These are phyloP conservation scores for Ceratobasidium sp. DNA, from an alignment of 1,284 basidiomycete species.

Conservation along the genomic window DNA sequence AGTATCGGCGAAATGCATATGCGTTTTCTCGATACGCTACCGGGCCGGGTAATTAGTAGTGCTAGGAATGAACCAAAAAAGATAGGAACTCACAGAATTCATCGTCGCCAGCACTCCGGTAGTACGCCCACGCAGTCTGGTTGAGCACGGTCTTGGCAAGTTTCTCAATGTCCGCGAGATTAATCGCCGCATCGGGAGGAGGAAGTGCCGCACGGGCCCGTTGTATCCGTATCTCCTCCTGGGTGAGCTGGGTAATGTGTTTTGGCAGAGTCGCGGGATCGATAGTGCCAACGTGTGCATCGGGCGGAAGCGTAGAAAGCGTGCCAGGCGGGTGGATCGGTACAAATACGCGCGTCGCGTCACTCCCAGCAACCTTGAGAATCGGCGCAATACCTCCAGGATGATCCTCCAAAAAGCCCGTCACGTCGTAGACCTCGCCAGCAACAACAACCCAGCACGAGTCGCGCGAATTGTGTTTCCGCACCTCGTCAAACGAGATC, in stretches of 20 bases:
- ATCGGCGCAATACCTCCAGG: slow-evolving; percentile 65
- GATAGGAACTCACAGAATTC: slow-evolving; percentile 55
- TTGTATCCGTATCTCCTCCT: slow-evolving; percentile 59
- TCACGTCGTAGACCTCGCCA: slow-evolving; percentile 83
- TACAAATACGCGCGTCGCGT: slow-evolving; percentile 60
- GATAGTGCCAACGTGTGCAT: slow-evolving; percentile 59
- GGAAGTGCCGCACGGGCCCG: slow-evolving; percentile 58
- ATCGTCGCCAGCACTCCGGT: slow-evolving; percentile 61
- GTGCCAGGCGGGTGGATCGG: slow-evolving; percentile 56
- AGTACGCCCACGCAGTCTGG: slow-evolving; percentile 65
- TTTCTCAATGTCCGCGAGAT: slow-evolving; percentile 60
- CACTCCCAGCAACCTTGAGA: slow-evolving; percentile 63
- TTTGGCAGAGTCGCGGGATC: slow-evolving; percentile 58
- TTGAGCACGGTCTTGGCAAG: slow-evolving; percentile 54
- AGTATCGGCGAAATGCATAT: slow-evolving; percentile 61
- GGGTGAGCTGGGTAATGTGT: slow-evolving; percentile 51
- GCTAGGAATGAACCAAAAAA: not conserved
- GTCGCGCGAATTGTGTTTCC: slow-evolving; percentile 61
- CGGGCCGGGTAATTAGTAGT: not conserved
- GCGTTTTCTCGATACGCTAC: slow-evolving; percentile 60
- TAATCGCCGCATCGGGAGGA: slow-evolving; percentile 57
- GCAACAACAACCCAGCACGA: slow-evolving; percentile 88
- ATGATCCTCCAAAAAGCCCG: slow-evolving; percentile 76
- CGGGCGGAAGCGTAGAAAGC: slow-evolving; percentile 52
- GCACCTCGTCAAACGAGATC: slow-evolving; percentile 62